Base-by-base conservation (phyloP, 2,329 filamentous ascomycete species). In the Diplodia sapinea region DNA sequence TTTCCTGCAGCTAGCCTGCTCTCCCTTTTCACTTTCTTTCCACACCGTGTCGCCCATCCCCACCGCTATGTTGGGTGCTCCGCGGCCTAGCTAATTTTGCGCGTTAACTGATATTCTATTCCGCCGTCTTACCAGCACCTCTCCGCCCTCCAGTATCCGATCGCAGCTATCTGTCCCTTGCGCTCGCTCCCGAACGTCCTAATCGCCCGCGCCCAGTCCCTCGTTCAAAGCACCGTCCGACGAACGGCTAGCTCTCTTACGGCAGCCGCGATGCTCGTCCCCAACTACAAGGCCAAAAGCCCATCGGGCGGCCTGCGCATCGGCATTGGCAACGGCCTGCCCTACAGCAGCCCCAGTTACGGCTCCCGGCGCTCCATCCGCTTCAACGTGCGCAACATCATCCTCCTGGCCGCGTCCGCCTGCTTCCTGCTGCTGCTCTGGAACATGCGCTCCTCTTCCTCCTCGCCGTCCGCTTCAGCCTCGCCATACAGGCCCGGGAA, bases 401-500 rank as follows among this genome's bases (percentile, higher is more conserved):
- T 67, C 31, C 49, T 67, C 31, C 49, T 67, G 33, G 20, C 49
- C n/a, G 43, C 55, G 9, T 38, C 31, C 23, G n/a, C 51, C 55
- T 61, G 47, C 49, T 59, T 51, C 55, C 55, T 67, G n/a, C 47
- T 67, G 33, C 65, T 67, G 13, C 54, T 67, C 43, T 67, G 65
- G 65, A 61, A 67, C 56, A 43, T 43, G 55, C 55, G 56, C 20
- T 51, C 31, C 12, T 26, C 55, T 17, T 31, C 55, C 15, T n/a
- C 40, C 2, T 26, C 23, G 23, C 23, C 23, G 13, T 12, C 65
- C 9, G 23, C 38, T 3, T 50, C 64, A 11, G 4, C 63, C 5
- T 47, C 36, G 11, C 33, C 36, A 3, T 50, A 62, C 50, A 13
- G 11, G 9, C 23, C 65, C 6, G 29, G 36, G 20, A 38, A 59